Evolutionary conservation across 2,329 filamentous ascomycete genomes (phyloP).

Genomic region (Alternaria ventricosa): DNA sequence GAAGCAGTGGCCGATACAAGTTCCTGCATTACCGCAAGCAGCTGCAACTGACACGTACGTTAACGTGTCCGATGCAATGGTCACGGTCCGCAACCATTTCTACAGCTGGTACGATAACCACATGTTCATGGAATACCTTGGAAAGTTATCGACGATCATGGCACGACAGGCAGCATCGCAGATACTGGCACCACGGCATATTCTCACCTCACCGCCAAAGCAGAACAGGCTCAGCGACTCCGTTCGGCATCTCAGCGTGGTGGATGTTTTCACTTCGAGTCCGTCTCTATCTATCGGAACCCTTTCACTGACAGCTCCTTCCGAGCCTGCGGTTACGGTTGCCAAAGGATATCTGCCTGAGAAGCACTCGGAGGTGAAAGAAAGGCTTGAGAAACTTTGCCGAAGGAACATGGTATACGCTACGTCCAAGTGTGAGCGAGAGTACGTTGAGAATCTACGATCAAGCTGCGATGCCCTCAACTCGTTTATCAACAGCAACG

Average conservation of each 20-base stretch:
- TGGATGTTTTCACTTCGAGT: conserved; percentile 8
- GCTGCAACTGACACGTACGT: conserved; percentile 20
- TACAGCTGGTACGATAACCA: conserved; percentile 47
- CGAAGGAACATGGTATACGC: conserved; percentile 11
- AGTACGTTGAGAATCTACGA: conserved; percentile 26
- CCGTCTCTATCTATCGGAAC: background rate
- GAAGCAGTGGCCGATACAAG: conserved; percentile 26
- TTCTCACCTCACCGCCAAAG: background rate
- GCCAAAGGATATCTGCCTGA: background rate
- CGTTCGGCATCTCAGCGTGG: conserved; percentile 1
- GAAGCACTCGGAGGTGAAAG: background rate
- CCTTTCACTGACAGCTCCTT: background rate
- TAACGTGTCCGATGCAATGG: conserved; percentile 17
- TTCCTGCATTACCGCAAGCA: conserved; percentile 12
- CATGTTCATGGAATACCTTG: conserved; percentile 44
- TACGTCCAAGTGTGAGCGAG: conserved; percentile 22
- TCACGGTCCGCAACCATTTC: conserved; percentile 19
- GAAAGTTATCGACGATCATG: conserved; percentile 18
- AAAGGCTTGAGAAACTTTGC: conserved; percentile 22
- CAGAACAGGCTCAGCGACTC: background rate
- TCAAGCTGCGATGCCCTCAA: conserved; percentile 26
- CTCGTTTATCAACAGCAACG: background rate
- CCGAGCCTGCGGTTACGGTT: conserved; percentile 5
- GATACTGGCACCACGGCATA: background rate
- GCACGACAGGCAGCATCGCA: conserved; percentile 8